These are phyloP conservation scores for Allantophomopsis lycopodina DNA, from an alignment of 2,329 filamentous ascomycete species.

Conservation along the genomic window DNA sequence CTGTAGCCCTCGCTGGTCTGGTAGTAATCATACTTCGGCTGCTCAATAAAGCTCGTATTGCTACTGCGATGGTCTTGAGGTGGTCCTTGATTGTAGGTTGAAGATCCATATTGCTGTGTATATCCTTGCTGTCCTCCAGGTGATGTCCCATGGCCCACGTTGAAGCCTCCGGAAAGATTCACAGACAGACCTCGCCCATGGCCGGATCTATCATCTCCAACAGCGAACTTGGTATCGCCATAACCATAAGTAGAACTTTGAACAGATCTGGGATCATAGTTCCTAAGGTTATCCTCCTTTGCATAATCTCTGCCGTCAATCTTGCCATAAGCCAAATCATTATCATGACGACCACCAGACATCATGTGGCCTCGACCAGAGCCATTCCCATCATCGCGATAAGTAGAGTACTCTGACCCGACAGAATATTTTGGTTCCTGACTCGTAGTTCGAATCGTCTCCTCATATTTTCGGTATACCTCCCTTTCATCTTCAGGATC, in stretches of 20 bases:
- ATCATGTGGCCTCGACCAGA: neutral
- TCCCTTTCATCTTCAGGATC: neutral
- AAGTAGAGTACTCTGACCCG: too few species aligned
- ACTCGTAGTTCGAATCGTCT: too few species aligned
- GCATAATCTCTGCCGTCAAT: conserved; percentile 1
- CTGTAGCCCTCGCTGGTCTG: conserved; percentile 7
- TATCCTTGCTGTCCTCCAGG: neutral
- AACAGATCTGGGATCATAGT: neutral
- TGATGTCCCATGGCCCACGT: conserved; percentile 8
- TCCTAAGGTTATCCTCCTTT: conserved; percentile 4
- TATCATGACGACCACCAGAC: neutral
- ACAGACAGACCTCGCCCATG: conserved; percentile 11
- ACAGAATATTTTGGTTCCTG: too few species aligned
- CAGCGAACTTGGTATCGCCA: conserved; percentile 4
- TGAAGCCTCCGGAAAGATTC: conserved; percentile 12
- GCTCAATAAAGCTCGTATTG: conserved; percentile 21
- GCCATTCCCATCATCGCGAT: neutral
- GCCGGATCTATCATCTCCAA: conserved; percentile 4
- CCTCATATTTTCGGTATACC: too few species aligned
- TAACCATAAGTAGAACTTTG: neutral
- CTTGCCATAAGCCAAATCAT: neutral
- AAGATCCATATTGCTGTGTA: neutral
- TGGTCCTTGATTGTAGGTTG: conserved; percentile 12
- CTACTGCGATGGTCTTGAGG: conserved; percentile 22
- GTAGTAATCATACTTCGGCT: conserved; percentile 11